Evolutionary conservation across 192 early-diverging fungal species (phyloP), one percentile per base, ranked within the genome.

Genomic region (Linnemannia exigua): DNA sequence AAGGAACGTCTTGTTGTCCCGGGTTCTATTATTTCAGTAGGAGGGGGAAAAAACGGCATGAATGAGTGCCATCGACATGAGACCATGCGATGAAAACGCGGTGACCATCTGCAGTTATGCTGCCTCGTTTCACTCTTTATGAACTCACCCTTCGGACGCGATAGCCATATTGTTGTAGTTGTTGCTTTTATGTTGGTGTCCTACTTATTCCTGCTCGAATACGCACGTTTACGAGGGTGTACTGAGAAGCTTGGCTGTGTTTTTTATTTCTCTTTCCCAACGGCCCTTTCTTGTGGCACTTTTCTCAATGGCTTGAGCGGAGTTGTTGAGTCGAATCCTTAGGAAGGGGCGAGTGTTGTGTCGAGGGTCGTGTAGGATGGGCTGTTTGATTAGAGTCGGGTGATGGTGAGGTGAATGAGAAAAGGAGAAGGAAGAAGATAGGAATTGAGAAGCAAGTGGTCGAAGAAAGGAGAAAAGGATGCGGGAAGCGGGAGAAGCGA

Each of bases 1-100:
- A 14, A 87, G 70, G 44, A 86, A 86, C 16, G 84, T 86, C 79
- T 86, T 86, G 84, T 80, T 79, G 33, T 86, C 78, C 48, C 79
- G 73, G 31, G 74, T 68, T 2, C 79, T 80, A 69, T 63, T 38
- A 1, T 58, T 38, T 61, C 16, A 67, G 35, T 28, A 28, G 1
- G 12, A 48, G n/a, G 2, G 11, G 48, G 25, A 38, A 72, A 38
- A 4, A 28, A 8, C 7, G n/a, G 44, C 11, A 19, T 11, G 46
- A 46, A 46, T 33, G n/a, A 48, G 58, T 63, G 71, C 16, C 28
- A 50, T 1, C 20, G 38, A 41, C 68, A 70, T 48, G 51, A 36
- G 33, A 35, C 25, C 51, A 35, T 70, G 3, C 36, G 31, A 36
- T 41, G 68, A 70, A 36, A 70, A 19, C 36, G 38, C 28, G 12